Percentiles rank a stretch among this genome's conserved stretches.
phyloP scores from a whole-genome alignment of 768 basidiomycete species.

The Mycena albidolilacea region DNA sequence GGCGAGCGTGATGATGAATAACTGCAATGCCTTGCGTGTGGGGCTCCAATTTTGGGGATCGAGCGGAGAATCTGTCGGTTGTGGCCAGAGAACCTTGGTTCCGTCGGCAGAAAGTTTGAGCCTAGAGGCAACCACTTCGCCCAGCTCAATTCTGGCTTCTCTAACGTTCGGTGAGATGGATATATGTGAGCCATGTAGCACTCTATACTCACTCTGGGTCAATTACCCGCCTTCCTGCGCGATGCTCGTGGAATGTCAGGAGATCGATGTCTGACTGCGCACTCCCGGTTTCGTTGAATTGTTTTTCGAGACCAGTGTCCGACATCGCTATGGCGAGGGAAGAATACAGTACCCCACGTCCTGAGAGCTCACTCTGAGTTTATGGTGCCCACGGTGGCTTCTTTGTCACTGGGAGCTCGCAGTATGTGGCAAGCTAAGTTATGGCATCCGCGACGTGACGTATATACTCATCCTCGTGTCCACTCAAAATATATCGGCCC shows the following conservation, averaged over 20 bases:
- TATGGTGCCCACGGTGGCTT: too few species aligned
- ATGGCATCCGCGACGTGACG: too few species aligned
- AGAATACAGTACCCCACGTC: too few species aligned
- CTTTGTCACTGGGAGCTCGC: too few species aligned
- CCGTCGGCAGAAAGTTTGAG: constrained; percentile 68
- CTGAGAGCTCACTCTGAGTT: too few species aligned
- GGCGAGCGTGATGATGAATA: constrained; percentile 64
- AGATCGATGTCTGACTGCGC: constrained; percentile 43
- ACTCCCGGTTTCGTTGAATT: too few species aligned
- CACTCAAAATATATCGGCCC: too few species aligned
- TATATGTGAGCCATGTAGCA: background rate
- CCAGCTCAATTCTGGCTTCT: constrained; percentile 70
- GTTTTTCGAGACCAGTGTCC: too few species aligned
- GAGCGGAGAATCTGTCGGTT: constrained; percentile 54
- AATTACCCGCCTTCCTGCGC: constrained; percentile 70
- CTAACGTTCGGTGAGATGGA: constrained; percentile 42
- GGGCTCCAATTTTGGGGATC: constrained; percentile 62
- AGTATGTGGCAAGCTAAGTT: too few species aligned
- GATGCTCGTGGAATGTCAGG: constrained; percentile 62
- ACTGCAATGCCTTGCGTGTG: constrained; percentile 60
- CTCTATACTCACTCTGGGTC: constrained; percentile 64
- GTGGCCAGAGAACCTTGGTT: constrained; percentile 71
- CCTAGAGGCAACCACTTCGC: constrained; percentile 61
- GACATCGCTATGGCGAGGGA: too few species aligned
- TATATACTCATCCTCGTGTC: too few species aligned